Evolutionary conservation across 306 rosid species (phyloP), one percentile per base, ranked within the genome.

Genomic region (Sophora flavescens): DNA sequence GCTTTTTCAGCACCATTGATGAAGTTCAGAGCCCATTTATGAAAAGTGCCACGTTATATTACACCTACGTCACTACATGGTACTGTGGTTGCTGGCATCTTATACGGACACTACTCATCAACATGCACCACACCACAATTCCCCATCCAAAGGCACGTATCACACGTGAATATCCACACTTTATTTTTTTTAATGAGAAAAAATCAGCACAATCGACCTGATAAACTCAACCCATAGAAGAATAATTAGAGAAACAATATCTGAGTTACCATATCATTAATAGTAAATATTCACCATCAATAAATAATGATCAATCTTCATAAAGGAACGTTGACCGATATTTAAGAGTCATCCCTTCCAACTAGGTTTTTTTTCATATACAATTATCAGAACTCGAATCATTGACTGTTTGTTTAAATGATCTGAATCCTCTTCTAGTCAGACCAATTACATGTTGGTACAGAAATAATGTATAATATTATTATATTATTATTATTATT

Each of bases 61-160:
- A 44, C 62, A n/a, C 38, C 13, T 41, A 62, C 74, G 51, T 71
- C 78, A 71, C 28, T 32, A 11, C 45, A 39, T 58, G 35, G 60
- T 32, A 33, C 35, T 45, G n/a, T 65, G 45, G 33, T 38, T 80
- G 66, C 47, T 54, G 42, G 30, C 60, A 48, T 41, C 57, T 50
- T 32, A 81, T 68, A 58, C 74, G 69, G 65, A 75, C 33, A 22
- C 80, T 32, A 2, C 48, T 35, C 80, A 41, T 33, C 60, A 30
- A 76, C 81, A 50, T 81, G 81, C 77, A 51, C 63, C 5, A 63
- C 67, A 50, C 54, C 5, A 63, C 67, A 50, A 2, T 50, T 35
- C 53, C 68, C 17, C 53, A 41, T 18, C 33, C 63, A 70, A 70
- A 35, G 4, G 56, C 22, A 59, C 61, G 17, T 38, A 53, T 8